Base-by-base conservation (phyloP, 2,329 filamentous ascomycete genomes). In the Fusarium anthophilum region DNA sequence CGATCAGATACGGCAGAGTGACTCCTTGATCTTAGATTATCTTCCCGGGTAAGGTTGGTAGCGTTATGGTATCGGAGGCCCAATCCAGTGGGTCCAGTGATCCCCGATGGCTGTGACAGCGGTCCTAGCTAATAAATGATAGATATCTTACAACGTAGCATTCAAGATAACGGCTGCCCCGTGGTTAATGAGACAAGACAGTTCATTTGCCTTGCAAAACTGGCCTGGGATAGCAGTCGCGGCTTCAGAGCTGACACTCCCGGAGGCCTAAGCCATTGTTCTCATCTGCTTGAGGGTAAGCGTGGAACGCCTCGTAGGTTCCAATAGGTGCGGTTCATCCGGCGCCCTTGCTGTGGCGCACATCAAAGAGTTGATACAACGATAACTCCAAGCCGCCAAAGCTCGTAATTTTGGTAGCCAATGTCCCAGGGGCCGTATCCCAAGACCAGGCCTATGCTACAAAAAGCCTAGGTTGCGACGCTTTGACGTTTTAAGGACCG, bases 381-480 rank as follows among this genome's bases (percentile, higher is more conserved):
- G 26, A 50, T 50, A 50, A 24, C 44, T 50, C 8, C 43, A 59
- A 28, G 32, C 30, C 32, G 12, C 24, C 41, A 50, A 24, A 58
- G 41, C 43, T 37, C 20, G 38, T 45, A 38, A 62, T 45, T 28
- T 63, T 63, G 38, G 24, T 24, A 17, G 32, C 15, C 20, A n/a
- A 22, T 8, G 20, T 30, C 26, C 26, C 26, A 28, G 45, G 18
- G 24, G 7, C 60, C 24, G 35, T 37, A n/a, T 20, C 14, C 35
- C 5, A 39, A 48, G 28, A n/a, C 13, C n/a, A 30, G 15, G n/a
- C 6, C 38, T 26, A 55, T 15, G 28, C 48, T 37, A 15, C 15
- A 39, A 38, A 2, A 38, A 55, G 32, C 24, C 17, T 39, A 73
- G 70, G 13, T 73, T 73, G 70, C 70, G 70, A 51, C 63, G 65